Conservation (phyloP, 257 asterid species). For the Scutellaria barbata region DNA sequence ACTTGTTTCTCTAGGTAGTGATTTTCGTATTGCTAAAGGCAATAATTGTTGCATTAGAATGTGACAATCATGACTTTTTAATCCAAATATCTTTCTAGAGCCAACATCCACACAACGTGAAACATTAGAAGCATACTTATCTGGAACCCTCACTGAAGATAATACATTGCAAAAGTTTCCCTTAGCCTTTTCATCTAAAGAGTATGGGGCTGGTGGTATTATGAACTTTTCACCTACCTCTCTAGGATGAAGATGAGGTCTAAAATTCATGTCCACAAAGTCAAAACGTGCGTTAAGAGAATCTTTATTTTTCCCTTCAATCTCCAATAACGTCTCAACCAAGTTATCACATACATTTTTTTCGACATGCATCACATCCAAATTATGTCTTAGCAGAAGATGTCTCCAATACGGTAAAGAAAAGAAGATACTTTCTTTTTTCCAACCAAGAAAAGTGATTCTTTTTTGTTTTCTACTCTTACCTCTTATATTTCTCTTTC, state of each 20-base stretch:
- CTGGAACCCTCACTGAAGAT: neutral
- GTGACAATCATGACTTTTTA: no score
- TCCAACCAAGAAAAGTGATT: no score
- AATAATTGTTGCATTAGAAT: no score
- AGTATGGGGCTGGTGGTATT: neutral
- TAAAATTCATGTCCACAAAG: neutral
- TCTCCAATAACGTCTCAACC: constrained; percentile 1
- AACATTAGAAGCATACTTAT: neutral
- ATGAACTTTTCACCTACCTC: neutral
- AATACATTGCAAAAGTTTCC: neutral
- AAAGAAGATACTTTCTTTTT: neutral
- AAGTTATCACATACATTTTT: neutral
- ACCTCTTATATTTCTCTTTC: neutral
- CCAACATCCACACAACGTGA: constrained; percentile 1
- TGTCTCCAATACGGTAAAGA: neutral
- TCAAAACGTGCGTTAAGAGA: neutral
- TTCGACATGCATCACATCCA: constrained; percentile 1
- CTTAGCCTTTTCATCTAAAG: neutral
- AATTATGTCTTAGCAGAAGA: neutral
- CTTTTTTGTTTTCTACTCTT: neutral
- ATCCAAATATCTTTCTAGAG: neutral
- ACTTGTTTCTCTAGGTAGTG: no score
- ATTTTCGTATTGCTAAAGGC: no score
- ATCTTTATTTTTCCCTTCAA: neutral
- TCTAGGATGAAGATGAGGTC: neutral